Percentiles rank a stretch among this genome's conserved stretches.
phyloP scores from a whole-genome alignment of 257 asterid species.

The Penstemon eatonii region DNA sequence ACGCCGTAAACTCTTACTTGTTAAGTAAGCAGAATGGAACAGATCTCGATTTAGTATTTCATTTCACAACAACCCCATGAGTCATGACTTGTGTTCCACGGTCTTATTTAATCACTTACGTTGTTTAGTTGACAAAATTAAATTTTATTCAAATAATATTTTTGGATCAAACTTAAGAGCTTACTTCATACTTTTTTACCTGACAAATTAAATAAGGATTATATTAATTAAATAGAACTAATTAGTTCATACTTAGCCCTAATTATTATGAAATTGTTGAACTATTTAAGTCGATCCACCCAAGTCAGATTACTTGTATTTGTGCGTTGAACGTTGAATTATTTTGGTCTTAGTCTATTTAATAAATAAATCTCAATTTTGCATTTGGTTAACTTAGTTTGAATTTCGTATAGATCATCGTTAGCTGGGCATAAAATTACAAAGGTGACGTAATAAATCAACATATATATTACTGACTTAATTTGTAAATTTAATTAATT shows the following conservation, averaged over 20 bases:
- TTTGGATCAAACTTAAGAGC: neutral
- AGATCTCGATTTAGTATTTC: neutral
- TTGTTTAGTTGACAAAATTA: constrained; percentile 29
- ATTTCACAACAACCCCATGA: neutral
- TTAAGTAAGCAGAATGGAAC: neutral
- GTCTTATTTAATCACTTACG: constrained; percentile 22
- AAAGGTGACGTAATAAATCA: no score
- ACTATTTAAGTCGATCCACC: no score
- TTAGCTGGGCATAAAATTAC: no score
- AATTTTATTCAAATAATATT: neutral
- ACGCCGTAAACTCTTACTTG: constrained; percentile 10
- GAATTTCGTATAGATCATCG: no score
- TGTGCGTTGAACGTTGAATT: no score
- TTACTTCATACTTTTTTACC: no score
- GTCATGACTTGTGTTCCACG: constrained; percentile 13
- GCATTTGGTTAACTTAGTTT: no score
- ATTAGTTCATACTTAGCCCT: neutral
- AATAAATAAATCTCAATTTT: no score
- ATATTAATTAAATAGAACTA: neutral
- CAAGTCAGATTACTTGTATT: no score
- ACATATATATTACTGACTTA: neutral
- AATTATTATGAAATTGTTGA: neutral
- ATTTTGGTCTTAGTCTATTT: no score
- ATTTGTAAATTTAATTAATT: neutral
- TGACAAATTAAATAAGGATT: neutral